Base-by-base conservation (phyloP, 768 basidiomycete genomes). In the Hericium rajendrae region DNA sequence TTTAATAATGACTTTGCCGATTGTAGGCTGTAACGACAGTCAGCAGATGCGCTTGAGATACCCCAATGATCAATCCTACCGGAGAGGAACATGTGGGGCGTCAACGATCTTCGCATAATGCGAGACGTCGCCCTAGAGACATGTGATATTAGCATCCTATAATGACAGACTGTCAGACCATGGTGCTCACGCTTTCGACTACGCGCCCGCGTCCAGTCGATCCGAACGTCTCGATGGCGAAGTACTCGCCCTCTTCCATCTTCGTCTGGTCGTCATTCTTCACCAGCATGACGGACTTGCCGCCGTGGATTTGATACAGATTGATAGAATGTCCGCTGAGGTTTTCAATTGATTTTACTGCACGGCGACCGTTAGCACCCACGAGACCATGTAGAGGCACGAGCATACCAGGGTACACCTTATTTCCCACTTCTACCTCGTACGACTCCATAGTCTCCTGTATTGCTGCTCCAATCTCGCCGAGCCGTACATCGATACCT, bases 211-310 rank as follows among this genome's bases (percentile, higher is more conserved):
- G 78, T 15, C 97, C 95, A 0, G 95, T 98, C n/a, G 89, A 91
- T 11, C 97, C 97, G 69, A 99, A 99, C 1, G 97, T 99, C 71
- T 99, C 97, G 56, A 99, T 95, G 9, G 97, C 97, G 69, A 91
- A 99, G 68, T 98, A 97, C 66, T 98, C 97, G 41, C 94, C 97
- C 72, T 99, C 97, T 67, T 98, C 97, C 97, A 99, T 99, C 73
- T 91, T 95, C 13, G 88, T 91, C 59, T 86, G 83, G 67, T 97
- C 94, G 37, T 86, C 81, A 57, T 88, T 92, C 69, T 88, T 91
- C 48, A 97, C 90, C 48, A 98, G 81, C 38, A 91, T 78, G 1
- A 98, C 85, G 0, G 89, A 91, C 71, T 99, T 99, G 26, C 86
- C 86, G 15, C 90, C 95, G 67, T 99, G 95, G 59, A 98, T 97